Evolutionary conservation across 441 rosid genomes (phyloP).

Genomic region (Aleurites moluccanus): DNA sequence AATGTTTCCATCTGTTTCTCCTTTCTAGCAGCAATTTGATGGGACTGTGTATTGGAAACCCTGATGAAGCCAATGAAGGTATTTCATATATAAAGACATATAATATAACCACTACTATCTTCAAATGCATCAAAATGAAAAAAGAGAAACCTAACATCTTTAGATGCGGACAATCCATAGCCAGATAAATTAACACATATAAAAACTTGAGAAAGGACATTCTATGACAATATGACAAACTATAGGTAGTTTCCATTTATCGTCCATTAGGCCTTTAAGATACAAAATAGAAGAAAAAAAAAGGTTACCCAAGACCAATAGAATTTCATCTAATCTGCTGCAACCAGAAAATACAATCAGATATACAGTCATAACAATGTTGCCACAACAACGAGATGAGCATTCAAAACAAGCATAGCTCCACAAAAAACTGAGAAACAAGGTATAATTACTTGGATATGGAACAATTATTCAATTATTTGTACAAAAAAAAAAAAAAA

Average conservation of each 20-base stretch:
- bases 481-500: not conserved
- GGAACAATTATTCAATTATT: not conserved
- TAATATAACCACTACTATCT: not conserved
- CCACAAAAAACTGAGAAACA: not conserved
- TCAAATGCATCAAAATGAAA: constrained; percentile 4
- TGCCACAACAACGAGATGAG: not conserved
- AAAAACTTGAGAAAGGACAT: not conserved
- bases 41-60: constrained; percentile 82
- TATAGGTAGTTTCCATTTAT: too few relatives aligned
- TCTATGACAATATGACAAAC: too few relatives aligned
- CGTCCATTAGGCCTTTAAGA: too few relatives aligned
- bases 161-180: not conserved
- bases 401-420: not conserved
- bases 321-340: not conserved
- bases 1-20: constrained; percentile 91
- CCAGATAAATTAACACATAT: not conserved
- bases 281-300: too few relatives aligned
- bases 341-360: not conserved
- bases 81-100: not conserved
- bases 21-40: constrained; percentile 92
- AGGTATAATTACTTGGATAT: not conserved
- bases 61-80: constrained; percentile 32
- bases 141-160: not conserved
- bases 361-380: too few relatives aligned
- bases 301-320: not conserved